phyloP scores from a whole-genome alignment of 2,329 filamentous ascomycete genomes.

The Aspergillus sp. region DNA sequence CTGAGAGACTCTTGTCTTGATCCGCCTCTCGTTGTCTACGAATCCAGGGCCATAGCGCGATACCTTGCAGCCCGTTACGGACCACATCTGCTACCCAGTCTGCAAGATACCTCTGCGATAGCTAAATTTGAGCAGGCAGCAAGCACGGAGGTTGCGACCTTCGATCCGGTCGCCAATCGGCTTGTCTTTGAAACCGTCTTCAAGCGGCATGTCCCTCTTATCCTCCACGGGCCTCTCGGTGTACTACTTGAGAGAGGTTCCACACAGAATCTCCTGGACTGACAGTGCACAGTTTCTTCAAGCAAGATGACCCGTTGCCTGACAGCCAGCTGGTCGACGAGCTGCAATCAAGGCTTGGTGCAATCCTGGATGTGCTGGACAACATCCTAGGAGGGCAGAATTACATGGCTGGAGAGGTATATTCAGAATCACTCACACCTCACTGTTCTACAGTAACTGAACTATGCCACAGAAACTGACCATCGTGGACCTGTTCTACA shows the following conservation, averaged over 20 bases:
- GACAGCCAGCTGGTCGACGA: background rate
- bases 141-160: background rate
- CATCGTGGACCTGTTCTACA: background rate
- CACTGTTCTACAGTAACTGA: background rate
- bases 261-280: background rate
- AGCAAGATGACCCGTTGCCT: background rate
- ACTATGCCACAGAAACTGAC: background rate
- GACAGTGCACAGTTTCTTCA: background rate
- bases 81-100: background rate
- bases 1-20: background rate
- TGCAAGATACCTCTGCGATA: background rate
- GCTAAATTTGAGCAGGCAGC: background rate
- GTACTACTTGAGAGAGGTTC: no score
- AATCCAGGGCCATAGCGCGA: background rate
- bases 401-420: background rate
- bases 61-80: background rate
- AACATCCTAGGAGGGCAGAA: background rate
- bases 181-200: background rate
- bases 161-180: background rate
- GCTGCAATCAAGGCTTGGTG: background rate
- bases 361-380: background rate
- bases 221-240: background rate
- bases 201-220: background rate
- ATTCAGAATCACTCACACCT: background rate
- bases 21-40: background rate